Evolutionary conservation across 1,284 basidiomycete species (phyloP).

Genomic region (Apiotrichum gamsii): DNA sequence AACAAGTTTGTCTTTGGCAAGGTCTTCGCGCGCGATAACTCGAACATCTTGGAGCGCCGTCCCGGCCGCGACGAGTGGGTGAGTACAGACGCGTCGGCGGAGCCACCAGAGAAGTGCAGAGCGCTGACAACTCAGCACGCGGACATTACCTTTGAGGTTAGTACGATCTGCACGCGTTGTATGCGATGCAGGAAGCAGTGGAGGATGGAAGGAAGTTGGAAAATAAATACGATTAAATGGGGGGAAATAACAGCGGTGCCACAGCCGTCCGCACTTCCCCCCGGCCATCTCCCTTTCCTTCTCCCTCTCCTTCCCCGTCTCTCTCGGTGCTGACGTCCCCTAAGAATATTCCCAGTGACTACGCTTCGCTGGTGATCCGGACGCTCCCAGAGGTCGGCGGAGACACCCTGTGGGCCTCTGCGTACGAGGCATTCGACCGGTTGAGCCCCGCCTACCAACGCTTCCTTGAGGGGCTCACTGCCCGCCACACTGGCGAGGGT

Average conservation of each 20-base stretch:
- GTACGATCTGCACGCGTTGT: too few species aligned
- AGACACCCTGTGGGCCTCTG: slow-evolving; percentile 50
- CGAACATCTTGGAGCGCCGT: slow-evolving; percentile 12
- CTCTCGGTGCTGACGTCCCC: too few species aligned
- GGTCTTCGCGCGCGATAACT: slow-evolving; percentile 4
- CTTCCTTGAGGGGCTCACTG: slow-evolving; percentile 57
- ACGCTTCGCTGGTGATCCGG: slow-evolving; percentile 56
- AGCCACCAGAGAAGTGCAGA: neutral
- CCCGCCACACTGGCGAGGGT: slow-evolving; percentile 54
- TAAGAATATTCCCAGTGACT: slow-evolving; percentile 65
- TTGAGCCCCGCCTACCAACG: slow-evolving; percentile 55
- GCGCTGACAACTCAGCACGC: slow-evolving; percentile 23
- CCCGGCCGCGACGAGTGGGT: slow-evolving; percentile 4
- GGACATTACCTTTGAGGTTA: slow-evolving; percentile 65
- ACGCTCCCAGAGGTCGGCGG: slow-evolving; percentile 53
- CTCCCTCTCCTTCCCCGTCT: too few species aligned
- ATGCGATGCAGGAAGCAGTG: too few species aligned
- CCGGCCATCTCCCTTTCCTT: too few species aligned
- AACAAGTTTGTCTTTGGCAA: slow-evolving; percentile 29
- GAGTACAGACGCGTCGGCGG: neutral
- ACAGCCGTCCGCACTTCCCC: too few species aligned
- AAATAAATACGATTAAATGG: too few species aligned
- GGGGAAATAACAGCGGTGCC: too few species aligned
- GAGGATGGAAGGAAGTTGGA: too few species aligned
- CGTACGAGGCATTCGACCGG: slow-evolving; percentile 60